Evolutionary conservation across 1,284 basidiomycete species (phyloP).

Genomic region (Boletus mariae): DNA sequence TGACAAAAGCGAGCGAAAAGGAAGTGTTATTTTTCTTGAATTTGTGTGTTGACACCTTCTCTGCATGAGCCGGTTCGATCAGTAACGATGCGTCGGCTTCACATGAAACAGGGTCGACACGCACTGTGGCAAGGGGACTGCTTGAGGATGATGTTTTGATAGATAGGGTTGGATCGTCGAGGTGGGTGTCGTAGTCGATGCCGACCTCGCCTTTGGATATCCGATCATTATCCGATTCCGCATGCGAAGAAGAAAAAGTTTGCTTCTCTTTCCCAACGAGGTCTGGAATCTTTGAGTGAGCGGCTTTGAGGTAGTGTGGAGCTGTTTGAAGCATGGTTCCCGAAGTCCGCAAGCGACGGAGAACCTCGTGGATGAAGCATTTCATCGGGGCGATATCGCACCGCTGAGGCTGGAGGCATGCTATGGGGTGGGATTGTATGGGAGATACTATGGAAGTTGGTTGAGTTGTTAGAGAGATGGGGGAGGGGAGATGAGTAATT

Average conservation of each 20-base stretch:
- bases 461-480: slow-evolving; percentile 39
- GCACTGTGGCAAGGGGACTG: slow-evolving; percentile 39
- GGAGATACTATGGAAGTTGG: slow-evolving; percentile 34
- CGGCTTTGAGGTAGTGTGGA: slow-evolving; percentile 73
- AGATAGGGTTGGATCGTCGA: slow-evolving; percentile 3
- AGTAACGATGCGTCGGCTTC: slow-evolving; percentile 12
- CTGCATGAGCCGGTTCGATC: slow-evolving; percentile 9
- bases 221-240: slow-evolving; percentile 41
- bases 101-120: slow-evolving; percentile 24
- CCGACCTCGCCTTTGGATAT: slow-evolving; percentile 46
- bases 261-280: slow-evolving; percentile 49
- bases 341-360: slow-evolving; percentile 71
- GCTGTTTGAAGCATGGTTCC: slow-evolving; percentile 73
- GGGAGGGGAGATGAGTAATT: slow-evolving; percentile 40
- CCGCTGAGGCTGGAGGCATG: slow-evolving; percentile 18
- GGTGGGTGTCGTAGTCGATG: slow-evolving; percentile 21
- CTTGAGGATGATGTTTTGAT: slow-evolving; percentile 17
- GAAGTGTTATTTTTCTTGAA: slow-evolving; percentile 15
- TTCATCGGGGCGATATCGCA: slow-evolving; percentile 55
- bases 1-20: slow-evolving; percentile 23
- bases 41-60: slow-evolving; percentile 19
- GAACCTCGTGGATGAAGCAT: slow-evolving; percentile 73
- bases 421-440: slow-evolving; percentile 15
- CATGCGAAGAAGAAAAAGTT: slow-evolving; percentile 38
- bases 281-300: slow-evolving; percentile 61